phyloP scores from a whole-genome alignment of 2,329 filamentous ascomycete genomes.

The Stromatinia cepivora region DNA sequence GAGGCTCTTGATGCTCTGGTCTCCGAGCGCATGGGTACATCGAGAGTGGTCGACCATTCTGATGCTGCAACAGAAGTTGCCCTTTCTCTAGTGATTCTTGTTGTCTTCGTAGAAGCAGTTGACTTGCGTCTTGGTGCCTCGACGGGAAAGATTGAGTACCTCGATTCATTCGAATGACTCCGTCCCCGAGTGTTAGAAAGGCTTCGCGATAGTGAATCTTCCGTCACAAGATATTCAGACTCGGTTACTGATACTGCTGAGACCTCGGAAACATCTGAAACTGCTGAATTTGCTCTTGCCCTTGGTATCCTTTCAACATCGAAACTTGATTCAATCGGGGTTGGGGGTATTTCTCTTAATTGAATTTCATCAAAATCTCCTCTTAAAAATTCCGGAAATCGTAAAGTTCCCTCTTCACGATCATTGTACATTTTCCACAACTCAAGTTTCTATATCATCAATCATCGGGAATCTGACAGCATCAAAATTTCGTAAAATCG shows the following conservation, averaged over 20 bases:
- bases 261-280: not conserved
- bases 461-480: constrained; percentile 15
- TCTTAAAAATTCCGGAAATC: constrained; percentile 12
- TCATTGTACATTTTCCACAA: constrained; percentile 15
- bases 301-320: constrained; percentile 10
- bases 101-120: constrained; percentile 10
- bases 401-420: not conserved
- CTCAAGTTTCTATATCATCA: not conserved
- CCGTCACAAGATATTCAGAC: not conserved
- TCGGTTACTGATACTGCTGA: not conserved
- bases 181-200: constrained; percentile 2
- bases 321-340: constrained; percentile 13
- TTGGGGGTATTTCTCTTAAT: constrained; percentile 20
- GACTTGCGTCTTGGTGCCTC: constrained; percentile 14
- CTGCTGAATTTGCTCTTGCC: constrained; percentile 8
- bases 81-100: not conserved
- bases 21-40: constrained; percentile 2
- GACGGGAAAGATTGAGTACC: constrained; percentile 16
- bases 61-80: constrained; percentile 11
- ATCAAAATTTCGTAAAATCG: constrained; percentile 3
- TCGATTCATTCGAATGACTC: constrained; percentile 14
- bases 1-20: not conserved
- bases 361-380: constrained; percentile 14
- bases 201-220: not conserved
- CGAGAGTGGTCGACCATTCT: constrained; percentile 12